phyloP scores from a whole-genome alignment of 495 filamentous ascomycete species.

The Pyrenopolyporus hunteri region DNA sequence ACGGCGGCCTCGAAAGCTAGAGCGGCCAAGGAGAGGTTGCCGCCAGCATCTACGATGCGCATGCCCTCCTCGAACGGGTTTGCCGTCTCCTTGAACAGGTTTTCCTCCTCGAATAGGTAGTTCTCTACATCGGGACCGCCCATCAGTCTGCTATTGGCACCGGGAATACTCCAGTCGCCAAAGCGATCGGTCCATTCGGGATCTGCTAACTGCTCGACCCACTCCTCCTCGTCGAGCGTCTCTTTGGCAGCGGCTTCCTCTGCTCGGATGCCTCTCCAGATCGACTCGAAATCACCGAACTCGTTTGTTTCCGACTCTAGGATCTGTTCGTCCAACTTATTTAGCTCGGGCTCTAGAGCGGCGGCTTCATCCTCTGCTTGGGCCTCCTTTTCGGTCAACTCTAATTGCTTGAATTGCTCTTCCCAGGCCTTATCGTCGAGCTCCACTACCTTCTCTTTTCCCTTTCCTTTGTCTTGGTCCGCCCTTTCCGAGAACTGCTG shows the following conservation, averaged over 20 bases:
- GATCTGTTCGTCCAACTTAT: conserved; percentile 74
- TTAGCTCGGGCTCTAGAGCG: conserved; percentile 86
- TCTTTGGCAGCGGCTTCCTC: conserved; percentile 75
- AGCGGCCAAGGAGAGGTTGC: conserved; percentile 91
- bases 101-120: conserved; percentile 94
- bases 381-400: conserved; percentile 66
- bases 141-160: conserved; percentile 61
- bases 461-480: conserved; percentile 67
- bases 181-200: conserved; percentile 75
- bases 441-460: conserved; percentile 89
- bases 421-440: conserved; percentile 95
- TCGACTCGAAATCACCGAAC: conserved; percentile 85
- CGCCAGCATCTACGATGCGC: conserved; percentile 86
- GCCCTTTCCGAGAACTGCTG: conserved; percentile 51
- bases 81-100: conserved; percentile 74
- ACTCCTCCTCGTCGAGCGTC: conserved; percentile 68
- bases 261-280: conserved; percentile 87
- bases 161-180: conserved; percentile 49
- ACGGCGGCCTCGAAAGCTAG: conserved; percentile 97
- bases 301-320: conserved; percentile 61
- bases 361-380: conserved; percentile 68
- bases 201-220: conserved; percentile 69
- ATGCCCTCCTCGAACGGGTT: conserved; percentile 92
- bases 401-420: conserved; percentile 89
- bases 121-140: conserved; percentile 79